phyloP scores from a whole-genome alignment of 768 basidiomycete genomes.

The Phallus indusiatus region DNA sequence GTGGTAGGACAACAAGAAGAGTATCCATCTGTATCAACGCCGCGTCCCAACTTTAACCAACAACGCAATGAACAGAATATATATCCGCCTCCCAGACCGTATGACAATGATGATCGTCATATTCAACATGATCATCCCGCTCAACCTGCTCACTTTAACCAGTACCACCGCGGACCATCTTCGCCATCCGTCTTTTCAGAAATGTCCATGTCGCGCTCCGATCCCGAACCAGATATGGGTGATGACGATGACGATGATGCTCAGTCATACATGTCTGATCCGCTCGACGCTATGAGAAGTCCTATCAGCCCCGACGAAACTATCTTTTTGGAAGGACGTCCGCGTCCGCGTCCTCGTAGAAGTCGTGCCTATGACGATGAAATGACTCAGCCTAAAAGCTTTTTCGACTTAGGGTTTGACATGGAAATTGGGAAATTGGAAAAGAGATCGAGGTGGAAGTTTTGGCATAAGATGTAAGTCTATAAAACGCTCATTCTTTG shows the following conservation, averaged over 20 bases:
- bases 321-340: neutral
- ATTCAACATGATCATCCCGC: too few species aligned
- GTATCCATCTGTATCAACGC: neutral
- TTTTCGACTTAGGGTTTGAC: neutral
- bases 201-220: neutral
- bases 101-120: too few species aligned
- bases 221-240: neutral
- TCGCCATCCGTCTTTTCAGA: neutral
- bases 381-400: neutral
- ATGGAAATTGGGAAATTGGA: neutral
- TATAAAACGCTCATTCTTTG: neutral
- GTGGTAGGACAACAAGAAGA: neutral
- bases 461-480: neutral
- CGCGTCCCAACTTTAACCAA: neutral
- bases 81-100: neutral
- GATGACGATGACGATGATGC: neutral
- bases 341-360: neutral
- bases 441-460: constrained; percentile 1
- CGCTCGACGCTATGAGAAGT: neutral
- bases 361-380: neutral
- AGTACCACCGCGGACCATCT: neutral
- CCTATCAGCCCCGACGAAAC: neutral
- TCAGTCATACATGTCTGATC: neutral
- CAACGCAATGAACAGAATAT: neutral
- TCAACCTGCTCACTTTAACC: too few species aligned